These are phyloP conservation scores for Ascobolus immersus DNA, from an alignment of 495 filamentous ascomycete species.

Conservation along the genomic window DNA sequence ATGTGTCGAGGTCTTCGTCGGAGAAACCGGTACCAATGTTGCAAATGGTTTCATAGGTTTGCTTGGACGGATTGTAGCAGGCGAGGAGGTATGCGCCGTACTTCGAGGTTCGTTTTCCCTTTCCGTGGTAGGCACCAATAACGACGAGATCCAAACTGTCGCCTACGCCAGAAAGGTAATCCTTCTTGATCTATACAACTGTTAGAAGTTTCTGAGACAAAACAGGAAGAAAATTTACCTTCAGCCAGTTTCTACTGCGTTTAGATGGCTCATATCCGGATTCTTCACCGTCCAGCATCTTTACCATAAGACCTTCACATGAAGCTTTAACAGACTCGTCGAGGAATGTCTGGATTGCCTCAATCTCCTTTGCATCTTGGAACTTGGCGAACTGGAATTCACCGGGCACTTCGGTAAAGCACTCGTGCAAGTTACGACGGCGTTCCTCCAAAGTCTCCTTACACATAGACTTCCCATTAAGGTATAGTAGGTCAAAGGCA, in stretches of 20 bases:
- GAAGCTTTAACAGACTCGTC: conserved; percentile 84
- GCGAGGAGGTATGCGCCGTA: conserved; percentile 90
- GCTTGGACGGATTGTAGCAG: conserved; percentile 55
- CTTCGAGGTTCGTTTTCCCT: conserved; percentile 78
- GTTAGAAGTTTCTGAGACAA: not conserved
- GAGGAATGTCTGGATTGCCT: conserved; percentile 74
- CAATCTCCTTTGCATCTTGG: conserved; percentile 68
- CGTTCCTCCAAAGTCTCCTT: conserved; percentile 69
- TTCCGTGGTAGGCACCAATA: conserved; percentile 77
- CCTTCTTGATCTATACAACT: conserved; percentile 50
- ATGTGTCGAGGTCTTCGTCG: conserved; percentile 57
- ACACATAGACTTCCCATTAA: conserved; percentile 78
- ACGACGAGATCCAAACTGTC: conserved; percentile 95
- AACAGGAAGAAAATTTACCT: conserved; percentile 27
- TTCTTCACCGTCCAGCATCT: conserved; percentile 83
- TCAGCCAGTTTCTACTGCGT: conserved; percentile 90
- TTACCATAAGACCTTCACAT: conserved; percentile 95
- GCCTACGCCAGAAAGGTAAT: conserved; percentile 76
- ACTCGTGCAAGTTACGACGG: conserved; percentile 43
- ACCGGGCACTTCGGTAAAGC: conserved; percentile 54
- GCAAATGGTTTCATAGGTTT: conserved; percentile 82
- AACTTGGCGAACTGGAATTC: conserved; percentile 78
- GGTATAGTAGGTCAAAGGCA: conserved; percentile 80
- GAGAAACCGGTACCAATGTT: conserved; percentile 97
- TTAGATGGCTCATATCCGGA: conserved; percentile 88